These are phyloP conservation scores for Symbiodinium natans DNA, from an alignment of 73 alveolate species.

Conservation along the genomic window DNA sequence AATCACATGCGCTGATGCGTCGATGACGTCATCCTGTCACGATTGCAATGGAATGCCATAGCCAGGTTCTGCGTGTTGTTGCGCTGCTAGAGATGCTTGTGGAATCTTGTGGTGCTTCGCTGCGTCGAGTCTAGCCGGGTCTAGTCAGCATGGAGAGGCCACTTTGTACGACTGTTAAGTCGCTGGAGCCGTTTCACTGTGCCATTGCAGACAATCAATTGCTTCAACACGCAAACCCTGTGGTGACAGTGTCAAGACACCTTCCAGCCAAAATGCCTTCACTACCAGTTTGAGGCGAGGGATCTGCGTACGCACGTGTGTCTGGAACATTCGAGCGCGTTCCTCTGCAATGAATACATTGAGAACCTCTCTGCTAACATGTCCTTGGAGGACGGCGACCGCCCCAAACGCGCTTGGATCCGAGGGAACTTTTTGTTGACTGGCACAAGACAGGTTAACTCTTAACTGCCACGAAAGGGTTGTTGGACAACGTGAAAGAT, in stretches of 20 bases:
- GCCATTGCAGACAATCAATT: too few species aligned
- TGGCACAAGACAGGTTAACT: not conserved
- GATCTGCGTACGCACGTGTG: not conserved
- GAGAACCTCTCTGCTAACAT: not conserved
- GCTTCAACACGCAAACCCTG: too few species aligned
- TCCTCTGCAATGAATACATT: not conserved
- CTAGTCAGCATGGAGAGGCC: not conserved
- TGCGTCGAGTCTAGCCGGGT: not conserved
- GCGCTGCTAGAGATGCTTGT: not conserved
- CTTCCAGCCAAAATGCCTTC: conserved; percentile 48
- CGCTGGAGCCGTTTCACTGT: too few species aligned
- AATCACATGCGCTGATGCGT: conserved; percentile 64
- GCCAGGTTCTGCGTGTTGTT: too few species aligned
- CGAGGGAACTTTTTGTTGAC: too few species aligned
- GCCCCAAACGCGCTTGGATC: not conserved
- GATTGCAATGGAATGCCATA: not conserved
- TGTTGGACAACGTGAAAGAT: not conserved
- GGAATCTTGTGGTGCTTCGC: not conserved
- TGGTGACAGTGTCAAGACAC: conserved; percentile 76
- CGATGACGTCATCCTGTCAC: conserved; percentile 21
- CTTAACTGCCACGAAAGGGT: not conserved
- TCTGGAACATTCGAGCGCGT: not conserved
- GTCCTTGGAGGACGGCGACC: not conserved
- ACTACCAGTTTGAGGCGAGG: conserved; percentile 45
- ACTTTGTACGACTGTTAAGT: too few species aligned